phyloP scores from a whole-genome alignment of 257 asterid genomes.

The Anisodus acutangulus region DNA sequence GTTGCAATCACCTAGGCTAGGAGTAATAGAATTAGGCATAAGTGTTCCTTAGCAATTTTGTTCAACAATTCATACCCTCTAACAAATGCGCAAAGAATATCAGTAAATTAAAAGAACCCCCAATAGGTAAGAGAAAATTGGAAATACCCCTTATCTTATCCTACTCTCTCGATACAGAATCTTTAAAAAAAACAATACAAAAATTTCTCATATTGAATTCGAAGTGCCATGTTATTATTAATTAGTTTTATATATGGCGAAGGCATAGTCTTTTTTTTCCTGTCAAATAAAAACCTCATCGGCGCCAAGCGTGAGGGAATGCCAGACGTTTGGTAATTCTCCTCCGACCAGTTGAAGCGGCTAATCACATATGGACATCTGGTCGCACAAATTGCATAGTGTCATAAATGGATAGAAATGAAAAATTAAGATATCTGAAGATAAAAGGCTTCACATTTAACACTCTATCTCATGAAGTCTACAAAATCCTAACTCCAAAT shows the following conservation, averaged over 20 bases:
- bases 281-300: too few species aligned
- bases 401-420: not conserved
- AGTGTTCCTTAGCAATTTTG: not conserved
- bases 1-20: not conserved
- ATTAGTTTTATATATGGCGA: too few species aligned
- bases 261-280: too few species aligned
- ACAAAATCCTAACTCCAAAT: not conserved
- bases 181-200: not conserved
- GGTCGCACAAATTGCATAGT: too few species aligned
- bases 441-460: not conserved
- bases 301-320: too few species aligned
- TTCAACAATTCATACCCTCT: not conserved
- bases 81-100: not conserved
- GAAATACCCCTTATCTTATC: too few species aligned
- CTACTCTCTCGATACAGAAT: not conserved
- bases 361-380: too few species aligned
- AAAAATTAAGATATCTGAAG: not conserved
- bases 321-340: too few species aligned
- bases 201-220: too few species aligned
- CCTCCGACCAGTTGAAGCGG: too few species aligned
- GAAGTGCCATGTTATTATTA: not conserved
- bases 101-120: not conserved
- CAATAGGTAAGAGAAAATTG: too few species aligned
- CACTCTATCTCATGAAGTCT: not conserved
- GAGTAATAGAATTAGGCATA: not conserved